Base-by-base conservation (phyloP, 805 yeast genomes). In the Saccharomycopsis selenospora region DNA sequence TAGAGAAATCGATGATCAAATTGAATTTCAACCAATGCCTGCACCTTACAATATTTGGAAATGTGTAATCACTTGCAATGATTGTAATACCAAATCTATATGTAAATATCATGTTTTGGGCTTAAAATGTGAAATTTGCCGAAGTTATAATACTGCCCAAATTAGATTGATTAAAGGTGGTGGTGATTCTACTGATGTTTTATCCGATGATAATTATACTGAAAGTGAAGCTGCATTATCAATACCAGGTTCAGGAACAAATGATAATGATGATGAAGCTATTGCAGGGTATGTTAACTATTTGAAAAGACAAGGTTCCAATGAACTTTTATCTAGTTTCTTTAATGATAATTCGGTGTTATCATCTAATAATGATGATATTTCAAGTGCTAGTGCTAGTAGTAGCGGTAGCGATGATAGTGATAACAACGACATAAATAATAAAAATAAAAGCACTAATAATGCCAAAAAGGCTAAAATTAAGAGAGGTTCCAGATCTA, bases 91-190 rank as follows among this genome's bases (percentile, higher is more conserved):
- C 17, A 84, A 83, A 64, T 79, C 89, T 22, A 76, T 79, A 52
- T 81, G 82, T 17, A 67, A 75, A 10, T 90, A 84, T 64, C 96
- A 90, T 64, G 80, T 89, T 45, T 65, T 90, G 57, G 98, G 98
- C 1, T 70, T 88, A 53, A 85, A 83, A 61, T 90, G 98, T 64
- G 83, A 81, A 55, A 88, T 82, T 61, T 90, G 97, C 65, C 74
- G 76, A 50, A 84, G 95, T 61, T 90, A 89, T 64, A 90, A 90
- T 63, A 90, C 97, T 2, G 79, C 78, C 50, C 91, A 86, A 61
- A 55, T 79, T 49, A 77, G 76, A 59, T 62, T 87, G 47, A 69
- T 85, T 48, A 87, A 87, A 64, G 76, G 53, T 79, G 70, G 64
- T 40, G 71, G 62, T 4, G 68, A 63, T 13, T 51, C 45, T 18